Base-by-base conservation (phyloP, 495 filamentous ascomycete species). In the Hypoxylon subgilvum region DNA sequence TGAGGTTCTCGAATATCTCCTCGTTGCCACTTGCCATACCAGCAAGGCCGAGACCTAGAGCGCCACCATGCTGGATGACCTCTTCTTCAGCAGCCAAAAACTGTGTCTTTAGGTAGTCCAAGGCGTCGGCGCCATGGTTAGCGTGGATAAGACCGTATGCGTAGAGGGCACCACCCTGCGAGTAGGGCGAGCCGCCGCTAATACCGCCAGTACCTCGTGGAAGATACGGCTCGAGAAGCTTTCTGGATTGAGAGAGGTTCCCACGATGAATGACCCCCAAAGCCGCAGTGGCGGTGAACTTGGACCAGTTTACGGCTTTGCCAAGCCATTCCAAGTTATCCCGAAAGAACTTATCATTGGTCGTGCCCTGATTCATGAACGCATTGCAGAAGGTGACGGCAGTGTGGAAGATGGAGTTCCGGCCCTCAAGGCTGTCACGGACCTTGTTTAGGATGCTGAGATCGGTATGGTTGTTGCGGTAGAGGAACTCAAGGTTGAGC, bases 361-460 rank as follows among this genome's bases (percentile, higher is more conserved):
- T 97, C 6, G 95, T 97, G 27, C 95, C 95, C n/a, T 95, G 90
- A 66, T 99, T 94, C 93, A 97, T 99, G 72, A 99, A 97, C 9
- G 91, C 95, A 69, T 97, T 97, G 56, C 94, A 93, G 59, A 99
- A 91, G 0, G 94, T 97, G 31, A 97, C 91, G 1, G 92, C 90
- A 3, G 89, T 94, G 72, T 99, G 95, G 82, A 97, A 99, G 50
- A 99, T 99, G 18, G 94, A 97, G 72, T 97, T 97, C 27, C 95
- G 82, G 32, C 90, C 90, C 69, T 99, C 95, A 18, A 99, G 76
- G 60, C 92, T 96, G 72, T 99, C 94, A 25, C 91, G 86, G 31
- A 97, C 84, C 75, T 96, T 97, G 77, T 96, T 97, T 46, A 99
- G 82, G 56, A 97, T 95, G 58, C 83, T 86, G 52, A 90, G 66